These are phyloP conservation scores for Fulvia fulva DNA, from an alignment of 2,329 filamentous ascomycete genomes.

Conservation along the genomic window DNA sequence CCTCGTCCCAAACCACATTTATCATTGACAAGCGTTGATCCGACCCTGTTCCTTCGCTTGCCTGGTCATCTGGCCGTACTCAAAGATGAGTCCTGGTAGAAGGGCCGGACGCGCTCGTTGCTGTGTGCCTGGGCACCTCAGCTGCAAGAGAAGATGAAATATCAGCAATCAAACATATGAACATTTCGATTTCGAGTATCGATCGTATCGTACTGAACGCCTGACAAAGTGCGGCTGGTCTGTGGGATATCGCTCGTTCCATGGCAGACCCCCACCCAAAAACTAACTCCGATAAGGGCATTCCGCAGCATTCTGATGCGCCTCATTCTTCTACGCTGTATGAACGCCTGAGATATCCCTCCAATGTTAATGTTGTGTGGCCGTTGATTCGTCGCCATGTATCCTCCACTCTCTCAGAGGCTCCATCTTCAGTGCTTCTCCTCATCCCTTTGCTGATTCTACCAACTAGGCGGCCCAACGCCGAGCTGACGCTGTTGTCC, in stretches of 20 bases:
- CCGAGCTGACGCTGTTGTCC: conserved; percentile 54
- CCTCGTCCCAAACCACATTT: not conserved
- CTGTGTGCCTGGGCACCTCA: not conserved
- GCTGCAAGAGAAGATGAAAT: not conserved
- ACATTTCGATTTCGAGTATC: not conserved
- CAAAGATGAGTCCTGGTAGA: not conserved
- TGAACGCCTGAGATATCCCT: not conserved
- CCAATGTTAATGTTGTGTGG: not conserved
- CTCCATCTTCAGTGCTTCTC: not conserved
- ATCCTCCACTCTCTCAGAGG: not conserved
- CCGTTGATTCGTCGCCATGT: not conserved
- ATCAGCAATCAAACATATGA: not conserved
- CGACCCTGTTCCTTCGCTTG: not conserved
- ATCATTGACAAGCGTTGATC: not conserved
- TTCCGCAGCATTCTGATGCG: not conserved
- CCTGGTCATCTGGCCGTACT: too few relatives aligned
- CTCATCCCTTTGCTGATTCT: not conserved
- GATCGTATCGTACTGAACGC: not conserved
- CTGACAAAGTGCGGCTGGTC: not conserved
- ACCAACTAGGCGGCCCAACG: conserved; percentile 39
- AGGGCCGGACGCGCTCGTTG: not conserved
- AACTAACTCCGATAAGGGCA: not conserved
- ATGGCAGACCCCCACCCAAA: not conserved
- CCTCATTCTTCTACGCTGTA: not conserved
- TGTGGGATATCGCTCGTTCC: not conserved